These are phyloP conservation scores for Aureobasidium sp. DNA, from an alignment of 2,329 filamentous ascomycete species.

Conservation along the genomic window DNA sequence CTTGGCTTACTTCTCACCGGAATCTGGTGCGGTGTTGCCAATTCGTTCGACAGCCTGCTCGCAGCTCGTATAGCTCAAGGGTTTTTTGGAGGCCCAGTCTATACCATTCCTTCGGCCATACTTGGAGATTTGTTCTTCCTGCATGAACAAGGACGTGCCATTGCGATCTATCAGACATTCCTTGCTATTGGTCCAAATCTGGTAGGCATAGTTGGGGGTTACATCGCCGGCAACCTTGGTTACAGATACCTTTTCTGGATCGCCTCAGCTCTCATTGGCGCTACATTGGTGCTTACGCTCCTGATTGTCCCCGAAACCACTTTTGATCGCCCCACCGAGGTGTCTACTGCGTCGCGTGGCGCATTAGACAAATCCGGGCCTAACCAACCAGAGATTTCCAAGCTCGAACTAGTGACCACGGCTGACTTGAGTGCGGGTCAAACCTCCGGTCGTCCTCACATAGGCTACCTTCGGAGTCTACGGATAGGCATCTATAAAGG, in stretches of 20 bases:
- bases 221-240: conserved; percentile 32
- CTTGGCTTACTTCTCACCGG: too few species aligned
- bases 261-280: conserved; percentile 30
- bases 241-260: conserved; percentile 36
- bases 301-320: conserved; percentile 35
- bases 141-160: conserved; percentile 22
- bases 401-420: too few species aligned
- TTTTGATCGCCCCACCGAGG: conserved; percentile 29
- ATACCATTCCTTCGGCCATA: conserved; percentile 35
- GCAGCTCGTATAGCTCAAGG: conserved; percentile 34
- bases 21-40: conserved; percentile 35
- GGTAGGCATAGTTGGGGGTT: conserved; percentile 34
- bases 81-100: conserved; percentile 31
- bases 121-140: conserved; percentile 38
- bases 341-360: too few species aligned
- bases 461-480: conserved; percentile 31
- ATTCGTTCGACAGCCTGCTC: conserved; percentile 30
- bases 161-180: conserved; percentile 33
- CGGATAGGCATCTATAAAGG: conserved; percentile 30
- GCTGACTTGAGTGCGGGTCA: too few species aligned
- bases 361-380: too few species aligned
- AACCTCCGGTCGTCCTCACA: too few species aligned
- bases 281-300: conserved; percentile 28
- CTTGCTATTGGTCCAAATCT: conserved; percentile 32
- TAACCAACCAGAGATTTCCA: too few species aligned